Base-by-base conservation (phyloP, 768 basidiomycete species). In the Mycena capillaripes region DNA sequence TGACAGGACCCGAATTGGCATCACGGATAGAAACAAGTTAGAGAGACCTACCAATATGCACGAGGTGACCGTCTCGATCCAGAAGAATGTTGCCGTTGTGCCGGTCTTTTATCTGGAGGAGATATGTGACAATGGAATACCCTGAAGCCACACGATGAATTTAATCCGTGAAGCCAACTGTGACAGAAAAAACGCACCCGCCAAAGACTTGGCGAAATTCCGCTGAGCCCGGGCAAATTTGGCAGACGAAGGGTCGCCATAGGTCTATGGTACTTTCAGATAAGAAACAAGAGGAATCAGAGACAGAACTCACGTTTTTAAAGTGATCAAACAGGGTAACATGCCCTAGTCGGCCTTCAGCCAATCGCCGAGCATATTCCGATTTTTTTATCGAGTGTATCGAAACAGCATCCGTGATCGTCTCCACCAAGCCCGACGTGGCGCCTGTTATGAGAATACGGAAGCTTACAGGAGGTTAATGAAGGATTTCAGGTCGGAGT, bases 351-450 rank as follows among this genome's bases (percentile, higher is more conserved):
- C 91, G 89, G 36, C 96, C 93, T 76, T 91, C 89, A 4, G 95
- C 89, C 65, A 97, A 82, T 65, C 96, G 88, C 75, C 95, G 90
- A 2, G 97, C 97, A 81, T 99, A 99, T 80, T 98, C 97, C 3
- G 96, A 94, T 83, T 99, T 99, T 87, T 99, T 99, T 81, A 99
- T 98, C 1, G 98, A 99, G 80, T 99, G 98, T 76, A 99, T 96
- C 6, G 98, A 99, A 0, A 99, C 96, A 0, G 97, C 95, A 76
- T 99, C 98, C 4, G 96, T 98, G 75, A 99, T 98, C 0, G 98
- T 99, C 83, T 99, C 98, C 0, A 99, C 96, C 59, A 99, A 82
- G 27, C 97, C 98, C 16, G 98, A 98, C 3, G 90, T 90, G 55
- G 93, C 95, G 7, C 97, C 97, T 1, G 97, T 98, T 72, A 98